Evolutionary conservation across 2,329 filamentous ascomycete species (phyloP).

Genomic region (Hymenoscyphus albidus): DNA sequence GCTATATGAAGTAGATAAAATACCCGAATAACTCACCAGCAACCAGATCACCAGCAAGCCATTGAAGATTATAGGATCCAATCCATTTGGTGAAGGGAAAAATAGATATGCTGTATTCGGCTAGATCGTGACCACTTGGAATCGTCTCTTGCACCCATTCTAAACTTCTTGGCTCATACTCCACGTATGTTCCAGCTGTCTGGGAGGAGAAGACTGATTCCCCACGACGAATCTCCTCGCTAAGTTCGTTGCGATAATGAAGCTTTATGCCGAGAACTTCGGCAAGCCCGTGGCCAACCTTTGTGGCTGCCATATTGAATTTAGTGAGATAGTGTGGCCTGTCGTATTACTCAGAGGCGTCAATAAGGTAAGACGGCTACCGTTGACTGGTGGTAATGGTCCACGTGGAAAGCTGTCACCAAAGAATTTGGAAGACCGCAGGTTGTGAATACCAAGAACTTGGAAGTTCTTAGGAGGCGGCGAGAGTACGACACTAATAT

Average conservation of each 20-base stretch:
- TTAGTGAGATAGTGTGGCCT: background rate
- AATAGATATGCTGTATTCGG: conserved; percentile 62
- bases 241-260: conserved; percentile 58
- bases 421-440: background rate
- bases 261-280: conserved; percentile 81
- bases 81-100: conserved; percentile 95
- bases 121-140: conserved; percentile 54
- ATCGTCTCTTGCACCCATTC: conserved; percentile 68
- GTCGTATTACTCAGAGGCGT: background rate
- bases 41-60: conserved; percentile 84
- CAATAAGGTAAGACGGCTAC: background rate
- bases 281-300: conserved; percentile 69
- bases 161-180: conserved; percentile 69
- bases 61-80: conserved; percentile 78
- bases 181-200: conserved; percentile 74
- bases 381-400: background rate
- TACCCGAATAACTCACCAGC: conserved; percentile 56
- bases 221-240: conserved; percentile 63
- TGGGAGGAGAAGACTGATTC: conserved; percentile 75
- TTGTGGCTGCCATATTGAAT: conserved; percentile 35
- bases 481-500: conserved; percentile 19
- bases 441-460: background rate
- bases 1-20: background rate
- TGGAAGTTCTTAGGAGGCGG: background rate
- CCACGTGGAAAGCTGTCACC: background rate